phyloP scores from a whole-genome alignment of 352 stramenopile genomes.

The Phytophthora cryptogea region DNA sequence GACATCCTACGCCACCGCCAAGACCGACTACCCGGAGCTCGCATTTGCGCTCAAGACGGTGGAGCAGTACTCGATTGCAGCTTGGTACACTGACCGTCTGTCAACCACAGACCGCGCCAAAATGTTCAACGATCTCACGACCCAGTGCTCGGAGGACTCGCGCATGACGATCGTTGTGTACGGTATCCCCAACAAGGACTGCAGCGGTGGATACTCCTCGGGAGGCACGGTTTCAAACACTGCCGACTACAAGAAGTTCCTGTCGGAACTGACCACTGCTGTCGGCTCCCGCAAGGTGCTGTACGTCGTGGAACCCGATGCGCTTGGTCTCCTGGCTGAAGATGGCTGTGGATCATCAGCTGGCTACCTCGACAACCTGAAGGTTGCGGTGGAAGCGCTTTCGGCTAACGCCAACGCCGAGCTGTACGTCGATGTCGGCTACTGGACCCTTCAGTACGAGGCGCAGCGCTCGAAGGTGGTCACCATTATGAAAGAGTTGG shows the following conservation, averaged over 20 bases:
- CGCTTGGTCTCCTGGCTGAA: constrained; percentile 50
- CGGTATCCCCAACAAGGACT: constrained; percentile 80
- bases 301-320: constrained; percentile 74
- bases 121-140: constrained; percentile 33
- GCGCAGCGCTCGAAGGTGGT: constrained; percentile 28
- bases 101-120: constrained; percentile 28
- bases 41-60: constrained; percentile 38
- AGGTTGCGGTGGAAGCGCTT: constrained; percentile 43
- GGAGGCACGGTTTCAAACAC: constrained; percentile 42
- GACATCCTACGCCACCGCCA: constrained; percentile 41
- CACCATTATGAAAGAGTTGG: constrained; percentile 39
- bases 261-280: constrained; percentile 40
- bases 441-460: constrained; percentile 54
- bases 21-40: constrained; percentile 37
- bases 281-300: constrained; percentile 63
- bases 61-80: constrained; percentile 44
- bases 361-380: constrained; percentile 58
- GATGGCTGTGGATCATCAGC: constrained; percentile 44
- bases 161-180: constrained; percentile 67
- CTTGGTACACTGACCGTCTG: constrained; percentile 57
- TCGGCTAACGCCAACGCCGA: constrained; percentile 59
- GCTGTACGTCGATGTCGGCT: constrained; percentile 65
- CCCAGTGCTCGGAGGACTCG: constrained; percentile 33
- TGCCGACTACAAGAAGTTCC: constrained; percentile 50
- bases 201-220: constrained; percentile 51